Percentiles rank a stretch among this genome's conserved stretches.
phyloP scores from a whole-genome alignment of 2,329 filamentous ascomycete genomes.

The Elsinoe perseae region DNA sequence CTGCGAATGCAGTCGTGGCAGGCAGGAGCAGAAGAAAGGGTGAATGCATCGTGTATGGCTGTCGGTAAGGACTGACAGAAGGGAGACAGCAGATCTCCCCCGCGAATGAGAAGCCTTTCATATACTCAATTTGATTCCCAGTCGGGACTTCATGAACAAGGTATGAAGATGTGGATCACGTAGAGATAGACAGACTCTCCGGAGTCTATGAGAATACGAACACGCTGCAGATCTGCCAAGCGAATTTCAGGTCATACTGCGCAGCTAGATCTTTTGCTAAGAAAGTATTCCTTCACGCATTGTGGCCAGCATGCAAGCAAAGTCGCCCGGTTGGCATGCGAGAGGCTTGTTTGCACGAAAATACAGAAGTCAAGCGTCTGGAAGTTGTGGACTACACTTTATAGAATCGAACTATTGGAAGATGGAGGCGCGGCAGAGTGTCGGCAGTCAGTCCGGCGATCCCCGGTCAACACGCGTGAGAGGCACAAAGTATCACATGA shows the following conservation, averaged over 20 bases:
- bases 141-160: not conserved
- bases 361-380: too few relatives aligned
- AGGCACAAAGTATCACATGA: too few relatives aligned
- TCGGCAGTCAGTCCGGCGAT: too few relatives aligned
- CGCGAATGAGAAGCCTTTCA: not conserved
- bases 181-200: not conserved
- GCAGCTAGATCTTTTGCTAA: not conserved
- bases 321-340: too few relatives aligned
- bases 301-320: not conserved
- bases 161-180: not conserved
- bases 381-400: too few relatives aligned
- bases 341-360: too few relatives aligned
- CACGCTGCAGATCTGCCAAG: not conserved
- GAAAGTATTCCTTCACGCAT: too few relatives aligned
- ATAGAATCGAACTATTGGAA: too few relatives aligned
- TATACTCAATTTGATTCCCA: not conserved
- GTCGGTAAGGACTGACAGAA: not conserved
- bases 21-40: not conserved
- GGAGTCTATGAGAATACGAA: not conserved
- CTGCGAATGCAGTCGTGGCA: not conserved
- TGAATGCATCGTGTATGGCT: not conserved
- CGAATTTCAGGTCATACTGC: not conserved
- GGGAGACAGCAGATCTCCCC: not conserved
- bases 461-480: too few relatives aligned
- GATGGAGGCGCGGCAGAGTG: too few relatives aligned